Evolutionary conservation across 163 green algal genomes (phyloP), one percentile per base, ranked within the genome.

Genomic region (Dunaliella salina): DNA sequence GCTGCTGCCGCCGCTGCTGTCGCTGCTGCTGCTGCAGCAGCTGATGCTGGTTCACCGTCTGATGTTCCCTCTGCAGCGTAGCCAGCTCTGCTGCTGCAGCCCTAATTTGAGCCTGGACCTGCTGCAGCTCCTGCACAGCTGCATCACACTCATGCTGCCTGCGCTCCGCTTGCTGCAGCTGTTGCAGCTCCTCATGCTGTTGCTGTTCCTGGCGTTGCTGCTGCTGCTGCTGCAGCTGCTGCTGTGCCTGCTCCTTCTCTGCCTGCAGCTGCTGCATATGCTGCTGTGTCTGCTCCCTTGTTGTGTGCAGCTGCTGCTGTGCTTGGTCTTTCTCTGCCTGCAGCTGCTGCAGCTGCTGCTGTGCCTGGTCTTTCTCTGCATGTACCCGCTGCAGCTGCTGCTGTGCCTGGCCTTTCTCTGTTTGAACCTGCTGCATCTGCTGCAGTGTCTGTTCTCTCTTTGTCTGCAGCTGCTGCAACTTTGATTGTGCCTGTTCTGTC

Each of bases 21-120:
- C 85, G 80, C 59, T 83, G 80, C 18, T 69, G 57, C 57, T 69
- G 57, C 57, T 69, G 57, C 57, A 69, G 57, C 57, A 69, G 57
- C 57, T 18, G 57, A 15, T 75, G 63, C 20, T 75, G 63, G 63
- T 75, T 75, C 63, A 75, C 22, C 63, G 24, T 3, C 11, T 75
- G 22, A 5, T 30, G 24, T 12, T 75, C 8, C 4, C 63, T 1
- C 11, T 75, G 63, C 3, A 30, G 4, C 40, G 40, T 8, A 50
- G 40, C 40, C 40, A 50, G 40, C 40, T 50, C 40, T 50, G 40
- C 40, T 15, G 3, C 8, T 50, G 40, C 40, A 3, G 40, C 40
- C 33, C 50, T 75, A 8, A 86, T 12, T 22, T 25, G 46, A 13
- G 75, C 86, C 72, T 84, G 81, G 0, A 83, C 30, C 17, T 33